These are phyloP conservation scores for Tuber melanosporum DNA, from an alignment of 495 filamentous ascomycete genomes.

Conservation along the genomic window DNA sequence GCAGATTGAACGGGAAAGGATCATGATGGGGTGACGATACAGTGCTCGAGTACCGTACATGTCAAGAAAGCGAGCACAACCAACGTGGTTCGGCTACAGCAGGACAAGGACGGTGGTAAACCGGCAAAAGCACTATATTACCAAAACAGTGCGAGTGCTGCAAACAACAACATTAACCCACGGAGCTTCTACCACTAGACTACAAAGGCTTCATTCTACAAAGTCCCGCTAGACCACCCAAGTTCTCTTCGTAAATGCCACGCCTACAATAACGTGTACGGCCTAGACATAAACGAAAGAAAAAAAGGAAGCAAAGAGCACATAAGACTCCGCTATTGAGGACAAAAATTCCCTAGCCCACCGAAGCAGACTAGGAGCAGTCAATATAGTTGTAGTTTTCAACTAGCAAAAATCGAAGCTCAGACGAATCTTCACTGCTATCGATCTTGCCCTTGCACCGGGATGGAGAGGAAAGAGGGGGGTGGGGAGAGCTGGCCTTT, in stretches of 20 bases:
- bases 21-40: not conserved
- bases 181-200: not conserved
- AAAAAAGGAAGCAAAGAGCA: slow-evolving; percentile 12
- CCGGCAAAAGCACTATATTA: not conserved
- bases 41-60: not conserved
- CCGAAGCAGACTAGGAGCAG: slow-evolving; percentile 45
- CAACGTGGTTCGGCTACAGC: not conserved
- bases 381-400: slow-evolving; percentile 51
- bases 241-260: slow-evolving; percentile 18
- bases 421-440: slow-evolving; percentile 54
- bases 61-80: not conserved
- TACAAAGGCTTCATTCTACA: not conserved
- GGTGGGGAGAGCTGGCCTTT: slow-evolving; percentile 13
- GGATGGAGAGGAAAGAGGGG: slow-evolving; percentile 44
- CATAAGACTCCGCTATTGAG: not conserved
- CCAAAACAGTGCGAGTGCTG: not conserved
- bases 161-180: not conserved
- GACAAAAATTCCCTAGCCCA: slow-evolving; percentile 47
- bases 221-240: not conserved
- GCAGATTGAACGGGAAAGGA: not conserved
- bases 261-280: slow-evolving; percentile 9
- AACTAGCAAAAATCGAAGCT: slow-evolving; percentile 55
- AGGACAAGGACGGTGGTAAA: not conserved
- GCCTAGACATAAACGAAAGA: slow-evolving; percentile 29
- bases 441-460: slow-evolving; percentile 52